Evolutionary conservation across 768 basidiomycete genomes (phyloP).

Genomic region (Artomyces pyxidatus): DNA sequence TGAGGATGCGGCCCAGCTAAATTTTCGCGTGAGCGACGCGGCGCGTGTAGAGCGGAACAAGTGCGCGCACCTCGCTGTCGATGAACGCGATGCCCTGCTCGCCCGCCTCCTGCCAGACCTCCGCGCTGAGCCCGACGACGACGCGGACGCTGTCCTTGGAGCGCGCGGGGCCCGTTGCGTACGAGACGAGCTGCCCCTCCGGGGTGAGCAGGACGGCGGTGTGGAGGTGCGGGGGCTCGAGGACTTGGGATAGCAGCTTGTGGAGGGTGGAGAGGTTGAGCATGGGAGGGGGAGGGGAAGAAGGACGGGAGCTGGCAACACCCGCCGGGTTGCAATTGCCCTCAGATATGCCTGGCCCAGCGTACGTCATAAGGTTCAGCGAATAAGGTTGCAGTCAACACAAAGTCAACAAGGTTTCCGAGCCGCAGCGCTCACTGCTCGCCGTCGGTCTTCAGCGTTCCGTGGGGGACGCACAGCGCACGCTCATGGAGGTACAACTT

Average conservation of each 20-base stretch:
- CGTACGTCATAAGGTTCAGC: not conserved
- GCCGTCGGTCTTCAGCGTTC: no score
- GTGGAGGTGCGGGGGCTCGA: constrained; percentile 54
- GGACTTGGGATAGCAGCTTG: constrained; percentile 52
- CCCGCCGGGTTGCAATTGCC: not conserved
- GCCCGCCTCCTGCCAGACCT: constrained; percentile 72
- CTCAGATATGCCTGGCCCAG: not conserved
- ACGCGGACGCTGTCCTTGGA: constrained; percentile 71
- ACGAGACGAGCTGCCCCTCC: constrained; percentile 66
- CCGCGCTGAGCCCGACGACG: constrained; percentile 61
- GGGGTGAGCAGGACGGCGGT: constrained; percentile 67
- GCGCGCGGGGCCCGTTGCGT: constrained; percentile 43
- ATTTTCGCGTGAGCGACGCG: no score
- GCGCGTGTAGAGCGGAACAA: not conserved
- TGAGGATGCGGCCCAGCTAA: constrained; percentile 70
- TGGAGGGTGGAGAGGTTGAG: constrained; percentile 63
- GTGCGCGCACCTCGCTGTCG: constrained; percentile 58
- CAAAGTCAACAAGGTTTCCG: no score
- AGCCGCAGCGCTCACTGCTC: not conserved
- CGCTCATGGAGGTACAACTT: no score
- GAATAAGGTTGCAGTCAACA: no score
- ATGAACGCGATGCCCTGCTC: constrained; percentile 63
- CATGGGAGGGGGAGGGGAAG: constrained; percentile 33
- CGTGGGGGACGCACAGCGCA: no score
- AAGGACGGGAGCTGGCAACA: not conserved